Percentiles rank a stretch among this genome's conserved stretches.
These are phyloP conservation scores for Colletotrichum eremochloae DNA, from an alignment of 2,329 filamentous ascomycete genomes.

Conservation along the genomic window DNA sequence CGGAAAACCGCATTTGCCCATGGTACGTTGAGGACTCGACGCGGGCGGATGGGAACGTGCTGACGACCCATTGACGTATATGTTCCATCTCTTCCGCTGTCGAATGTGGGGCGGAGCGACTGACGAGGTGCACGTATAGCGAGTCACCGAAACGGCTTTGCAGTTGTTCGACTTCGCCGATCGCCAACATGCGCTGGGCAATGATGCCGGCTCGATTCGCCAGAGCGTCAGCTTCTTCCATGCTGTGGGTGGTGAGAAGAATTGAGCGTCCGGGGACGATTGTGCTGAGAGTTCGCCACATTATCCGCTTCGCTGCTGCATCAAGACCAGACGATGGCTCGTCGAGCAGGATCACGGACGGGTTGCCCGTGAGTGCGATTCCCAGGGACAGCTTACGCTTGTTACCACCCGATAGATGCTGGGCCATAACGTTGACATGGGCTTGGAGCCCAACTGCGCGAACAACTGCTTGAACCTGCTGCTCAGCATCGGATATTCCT, in stretches of 20 bases:
- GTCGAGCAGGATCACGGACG: constrained; percentile 87
- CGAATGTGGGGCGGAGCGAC: constrained; percentile 80
- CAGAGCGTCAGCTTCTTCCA: constrained; percentile 94
- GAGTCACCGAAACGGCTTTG: constrained; percentile 81
- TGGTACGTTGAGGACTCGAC: constrained; percentile 71
- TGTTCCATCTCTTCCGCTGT: constrained; percentile 74
- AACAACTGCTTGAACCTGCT: constrained; percentile 84
- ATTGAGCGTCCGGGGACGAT: constrained; percentile 83
- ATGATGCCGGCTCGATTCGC: constrained; percentile 88
- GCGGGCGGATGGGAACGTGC: constrained; percentile 72
- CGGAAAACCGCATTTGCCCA: constrained; percentile 48
- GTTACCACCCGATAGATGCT: constrained; percentile 88
- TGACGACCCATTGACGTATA: constrained; percentile 75
- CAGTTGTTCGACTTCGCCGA: constrained; percentile 80
- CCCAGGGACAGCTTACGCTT: constrained; percentile 90
- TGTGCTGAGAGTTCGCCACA: constrained; percentile 87
- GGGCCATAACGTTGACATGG: constrained; percentile 81
- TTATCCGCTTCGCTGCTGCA: constrained; percentile 88
- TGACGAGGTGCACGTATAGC: constrained; percentile 85
- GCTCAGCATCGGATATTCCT: constrained; percentile 79
- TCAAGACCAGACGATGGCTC: constrained; percentile 92
- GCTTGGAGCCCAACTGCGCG: constrained; percentile 81
- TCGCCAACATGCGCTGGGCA: constrained; percentile 85
- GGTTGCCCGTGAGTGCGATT: constrained; percentile 94
- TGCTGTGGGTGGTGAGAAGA: constrained; percentile 92